Evolutionary conservation across 2,329 filamentous ascomycete genomes (phyloP).

Genomic region (Talaromyces sp.): DNA sequence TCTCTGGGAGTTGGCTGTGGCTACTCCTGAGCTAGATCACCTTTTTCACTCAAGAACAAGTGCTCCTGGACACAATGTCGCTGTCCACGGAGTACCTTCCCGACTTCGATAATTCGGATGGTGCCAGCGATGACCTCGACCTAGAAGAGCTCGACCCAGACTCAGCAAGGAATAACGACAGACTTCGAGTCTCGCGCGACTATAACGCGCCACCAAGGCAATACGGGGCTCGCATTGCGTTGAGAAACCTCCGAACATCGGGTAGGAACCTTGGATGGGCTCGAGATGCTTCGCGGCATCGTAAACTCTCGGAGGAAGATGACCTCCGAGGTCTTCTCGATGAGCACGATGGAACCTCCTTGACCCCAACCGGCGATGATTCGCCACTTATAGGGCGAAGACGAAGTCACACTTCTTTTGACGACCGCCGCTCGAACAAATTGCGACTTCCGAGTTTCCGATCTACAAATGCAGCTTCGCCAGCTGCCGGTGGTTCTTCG

Average conservation of each 20-base stretch:
- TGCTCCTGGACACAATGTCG: slow-evolving; percentile 25
- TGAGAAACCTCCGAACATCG: slow-evolving; percentile 49
- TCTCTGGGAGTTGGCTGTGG: slow-evolving; percentile 16
- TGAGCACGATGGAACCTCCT: slow-evolving; percentile 54
- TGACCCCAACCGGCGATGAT: slow-evolving; percentile 61
- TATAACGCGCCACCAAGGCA: slow-evolving; percentile 21
- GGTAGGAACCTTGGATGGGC: slow-evolving; percentile 40
- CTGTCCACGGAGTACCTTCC: slow-evolving; percentile 33
- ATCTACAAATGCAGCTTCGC: slow-evolving; percentile 30
- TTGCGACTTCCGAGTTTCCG: slow-evolving; percentile 67
- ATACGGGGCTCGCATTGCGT: slow-evolving; percentile 38
- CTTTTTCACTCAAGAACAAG: slow-evolving; percentile 3
- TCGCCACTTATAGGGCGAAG: slow-evolving; percentile 57
- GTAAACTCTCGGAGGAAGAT: slow-evolving; percentile 44
- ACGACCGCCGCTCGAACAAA: slow-evolving; percentile 42
- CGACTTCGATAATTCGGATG: slow-evolving; percentile 27
- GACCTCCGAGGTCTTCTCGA: slow-evolving; percentile 65
- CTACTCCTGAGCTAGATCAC: slow-evolving; percentile 16
- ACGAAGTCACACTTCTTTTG: slow-evolving; percentile 34
- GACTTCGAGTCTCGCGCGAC: slow-evolving; percentile 23
- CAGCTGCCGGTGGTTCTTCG: slow-evolving; percentile 39
- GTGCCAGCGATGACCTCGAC: slow-evolving; percentile 39
- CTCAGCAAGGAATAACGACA: slow-evolving; percentile 19
- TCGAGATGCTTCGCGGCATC: slow-evolving; percentile 35
- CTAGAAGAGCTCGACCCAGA: slow-evolving; percentile 44